phyloP scores from a whole-genome alignment of 1,284 basidiomycete species.

The Ustilago hordei region DNA sequence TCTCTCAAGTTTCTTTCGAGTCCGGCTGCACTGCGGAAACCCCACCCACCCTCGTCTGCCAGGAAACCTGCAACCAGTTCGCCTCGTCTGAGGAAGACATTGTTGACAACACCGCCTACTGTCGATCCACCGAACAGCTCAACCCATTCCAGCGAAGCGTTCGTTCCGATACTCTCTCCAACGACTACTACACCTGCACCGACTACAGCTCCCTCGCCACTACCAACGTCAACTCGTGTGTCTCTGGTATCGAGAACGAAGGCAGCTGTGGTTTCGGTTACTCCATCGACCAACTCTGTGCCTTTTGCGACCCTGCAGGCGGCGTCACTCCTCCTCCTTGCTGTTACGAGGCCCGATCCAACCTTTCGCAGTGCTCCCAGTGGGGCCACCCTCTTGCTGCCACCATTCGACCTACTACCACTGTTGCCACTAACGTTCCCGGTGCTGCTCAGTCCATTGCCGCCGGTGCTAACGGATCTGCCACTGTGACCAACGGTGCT shows the following conservation, averaged over 20 bases:
- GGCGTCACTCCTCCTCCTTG: slow-evolving; percentile 54
- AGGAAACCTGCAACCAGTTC: slow-evolving; percentile 62
- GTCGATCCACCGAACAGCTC: slow-evolving; percentile 55
- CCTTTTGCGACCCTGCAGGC: slow-evolving; percentile 67
- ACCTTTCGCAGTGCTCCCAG: slow-evolving; percentile 54
- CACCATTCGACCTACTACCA: slow-evolving; percentile 50
- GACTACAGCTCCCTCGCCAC: slow-evolving; percentile 70
- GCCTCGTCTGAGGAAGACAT: slow-evolving; percentile 51
- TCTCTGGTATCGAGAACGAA: slow-evolving; percentile 70
- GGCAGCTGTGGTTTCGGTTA: slow-evolving; percentile 71
- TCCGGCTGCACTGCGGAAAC: slow-evolving; percentile 55
- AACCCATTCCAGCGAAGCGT: slow-evolving; percentile 52
- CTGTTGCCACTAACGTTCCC: slow-evolving; percentile 46
- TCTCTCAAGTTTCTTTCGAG: slow-evolving; percentile 58
- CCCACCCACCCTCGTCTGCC: slow-evolving; percentile 63
- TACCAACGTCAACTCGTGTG: slow-evolving; percentile 69
- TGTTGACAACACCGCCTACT: slow-evolving; percentile 62
- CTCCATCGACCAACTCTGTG: slow-evolving; percentile 70
- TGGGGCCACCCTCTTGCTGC: slow-evolving; percentile 60
- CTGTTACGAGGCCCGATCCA: slow-evolving; percentile 58
- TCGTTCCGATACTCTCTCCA: slow-evolving; percentile 65
- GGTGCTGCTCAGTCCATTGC: slow-evolving; percentile 24
- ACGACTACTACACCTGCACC: slow-evolving; percentile 70
- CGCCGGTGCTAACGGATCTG: slow-evolving; percentile 19
- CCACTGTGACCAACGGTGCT: slow-evolving; percentile 28